A percentile compares a stretch with the other conserved stretches of the same genome.
Conservation (phyloP, 352 stramenopile genomes). For the Globisporangium nagaii region DNA sequence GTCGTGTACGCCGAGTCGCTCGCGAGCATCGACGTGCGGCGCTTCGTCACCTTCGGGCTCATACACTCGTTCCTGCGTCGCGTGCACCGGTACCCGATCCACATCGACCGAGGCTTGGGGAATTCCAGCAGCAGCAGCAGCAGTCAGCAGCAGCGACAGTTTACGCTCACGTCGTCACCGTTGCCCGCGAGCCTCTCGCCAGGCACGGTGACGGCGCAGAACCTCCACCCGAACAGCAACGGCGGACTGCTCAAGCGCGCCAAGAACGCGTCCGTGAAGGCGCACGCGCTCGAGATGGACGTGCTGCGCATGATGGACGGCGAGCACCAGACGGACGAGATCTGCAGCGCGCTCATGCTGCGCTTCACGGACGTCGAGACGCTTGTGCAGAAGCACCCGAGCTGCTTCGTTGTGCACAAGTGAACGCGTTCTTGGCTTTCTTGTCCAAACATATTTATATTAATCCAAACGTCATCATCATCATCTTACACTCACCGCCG, state of each 20-base stretch:
- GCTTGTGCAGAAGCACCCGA: constrained; percentile 52
- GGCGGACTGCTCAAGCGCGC: constrained; percentile 40
- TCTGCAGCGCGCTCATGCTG: constrained; percentile 68
- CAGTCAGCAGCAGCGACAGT: constrained; percentile 14
- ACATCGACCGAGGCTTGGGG: constrained; percentile 32
- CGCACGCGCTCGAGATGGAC: constrained; percentile 59
- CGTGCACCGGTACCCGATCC: constrained; percentile 83
- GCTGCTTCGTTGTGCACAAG: constrained; percentile 75
- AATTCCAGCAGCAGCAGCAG: constrained; percentile 5
- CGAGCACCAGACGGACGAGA: constrained; percentile 80
- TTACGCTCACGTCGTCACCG: constrained; percentile 28
- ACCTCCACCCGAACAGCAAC: constrained; percentile 18
- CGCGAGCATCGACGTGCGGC: constrained; percentile 61
- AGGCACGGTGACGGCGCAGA: constrained; percentile 2
- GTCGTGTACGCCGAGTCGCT: constrained; percentile 73
- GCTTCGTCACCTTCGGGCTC: constrained; percentile 86
- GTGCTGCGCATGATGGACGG: constrained; percentile 82
- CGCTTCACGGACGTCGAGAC: constrained; percentile 65
- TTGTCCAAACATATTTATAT: constrained; percentile 14
- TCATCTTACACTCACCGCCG: constrained; percentile 1
- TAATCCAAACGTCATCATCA: constrained; percentile 5
- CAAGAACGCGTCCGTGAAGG: constrained; percentile 27
- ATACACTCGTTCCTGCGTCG: constrained; percentile 82
- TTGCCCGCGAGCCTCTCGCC: constrained; percentile 14
- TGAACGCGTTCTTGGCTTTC: constrained; percentile 14